A percentile compares a stretch with the other conserved stretches of the same genome.
phyloP scores from a whole-genome alignment of 2,329 filamentous ascomycete genomes.

The Fusarium metavorans region DNA sequence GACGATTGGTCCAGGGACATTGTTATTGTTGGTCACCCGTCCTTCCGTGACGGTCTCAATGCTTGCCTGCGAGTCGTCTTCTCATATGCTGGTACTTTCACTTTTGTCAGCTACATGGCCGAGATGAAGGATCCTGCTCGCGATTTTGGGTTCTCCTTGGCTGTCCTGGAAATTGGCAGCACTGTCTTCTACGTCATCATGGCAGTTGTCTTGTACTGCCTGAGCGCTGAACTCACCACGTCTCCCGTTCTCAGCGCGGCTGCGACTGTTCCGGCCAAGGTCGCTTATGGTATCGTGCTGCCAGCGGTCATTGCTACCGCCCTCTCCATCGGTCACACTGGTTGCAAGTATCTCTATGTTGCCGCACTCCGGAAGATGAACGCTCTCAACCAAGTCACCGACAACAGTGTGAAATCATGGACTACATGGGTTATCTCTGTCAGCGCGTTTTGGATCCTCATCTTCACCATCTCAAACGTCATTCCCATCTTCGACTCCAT shows the following conservation, averaged over 20 bases:
- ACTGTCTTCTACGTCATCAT: constrained; percentile 42
- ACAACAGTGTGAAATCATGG: constrained; percentile 44
- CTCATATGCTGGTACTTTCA: constrained; percentile 44
- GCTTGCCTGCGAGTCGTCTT: constrained; percentile 40
- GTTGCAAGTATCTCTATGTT: constrained; percentile 44
- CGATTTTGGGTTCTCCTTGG: constrained; percentile 40
- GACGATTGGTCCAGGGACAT: constrained; percentile 35
- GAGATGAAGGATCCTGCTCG: constrained; percentile 39
- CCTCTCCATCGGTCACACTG: constrained; percentile 42
- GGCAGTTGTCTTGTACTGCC: constrained; percentile 41
- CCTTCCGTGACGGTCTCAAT: constrained; percentile 41
- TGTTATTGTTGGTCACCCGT: constrained; percentile 29
- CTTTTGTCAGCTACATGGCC: constrained; percentile 44
- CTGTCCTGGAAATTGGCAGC: constrained; percentile 39
- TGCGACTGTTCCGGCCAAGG: constrained; percentile 36
- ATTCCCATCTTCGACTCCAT: constrained; percentile 47
- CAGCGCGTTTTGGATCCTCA: constrained; percentile 39
- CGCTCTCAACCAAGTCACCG: constrained; percentile 32
- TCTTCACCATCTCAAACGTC: constrained; percentile 44
- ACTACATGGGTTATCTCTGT: constrained; percentile 41
- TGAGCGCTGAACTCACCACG: constrained; percentile 37
- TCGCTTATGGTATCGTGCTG: constrained; percentile 44
- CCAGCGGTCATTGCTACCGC: constrained; percentile 41
- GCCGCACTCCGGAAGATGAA: constrained; percentile 32
- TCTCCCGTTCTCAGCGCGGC: constrained; percentile 42